Evolutionary conservation across 257 asterid genomes (phyloP).

Genomic region (Galeopsis tetrahit): DNA sequence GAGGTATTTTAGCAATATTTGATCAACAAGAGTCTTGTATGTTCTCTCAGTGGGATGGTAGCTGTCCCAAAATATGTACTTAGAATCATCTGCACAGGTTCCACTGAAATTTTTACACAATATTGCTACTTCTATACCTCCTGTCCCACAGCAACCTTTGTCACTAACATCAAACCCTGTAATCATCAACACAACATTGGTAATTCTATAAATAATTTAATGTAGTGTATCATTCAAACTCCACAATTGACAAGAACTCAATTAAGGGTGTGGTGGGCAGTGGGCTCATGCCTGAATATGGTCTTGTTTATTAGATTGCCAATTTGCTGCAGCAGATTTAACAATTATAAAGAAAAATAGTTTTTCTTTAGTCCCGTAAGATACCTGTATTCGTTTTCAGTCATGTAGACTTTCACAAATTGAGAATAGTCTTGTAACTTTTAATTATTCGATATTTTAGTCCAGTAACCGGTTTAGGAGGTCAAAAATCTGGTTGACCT

Average conservation of each 20-base stretch:
- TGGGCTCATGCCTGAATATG: not conserved
- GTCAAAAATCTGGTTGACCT: too few species aligned
- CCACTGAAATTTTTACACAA: constrained; percentile 42
- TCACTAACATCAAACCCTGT: constrained; percentile 54
- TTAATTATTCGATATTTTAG: too few species aligned
- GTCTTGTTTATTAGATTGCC: too few species aligned
- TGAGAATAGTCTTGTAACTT: too few species aligned
- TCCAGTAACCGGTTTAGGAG: too few species aligned
- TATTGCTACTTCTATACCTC: constrained; percentile 41
- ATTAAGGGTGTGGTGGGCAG: not conserved
- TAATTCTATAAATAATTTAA: not conserved
- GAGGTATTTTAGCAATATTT: constrained; percentile 33
- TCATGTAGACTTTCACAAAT: too few species aligned
- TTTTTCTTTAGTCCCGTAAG: too few species aligned
- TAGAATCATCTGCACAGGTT: constrained; percentile 42
- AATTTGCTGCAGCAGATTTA: too few species aligned
- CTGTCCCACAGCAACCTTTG: constrained; percentile 58
- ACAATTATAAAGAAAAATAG: too few species aligned
- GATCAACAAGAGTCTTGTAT: constrained; percentile 39
- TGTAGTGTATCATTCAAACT: not conserved
- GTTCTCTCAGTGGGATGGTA: constrained; percentile 54
- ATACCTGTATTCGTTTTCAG: too few species aligned
- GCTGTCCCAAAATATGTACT: constrained; percentile 60
- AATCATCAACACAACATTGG: not conserved
- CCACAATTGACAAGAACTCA: not conserved